Percentiles rank a stretch among this genome's conserved stretches.
phyloP scores from a whole-genome alignment of 139 green algal genomes.

The Coelastrella sp. region DNA sequence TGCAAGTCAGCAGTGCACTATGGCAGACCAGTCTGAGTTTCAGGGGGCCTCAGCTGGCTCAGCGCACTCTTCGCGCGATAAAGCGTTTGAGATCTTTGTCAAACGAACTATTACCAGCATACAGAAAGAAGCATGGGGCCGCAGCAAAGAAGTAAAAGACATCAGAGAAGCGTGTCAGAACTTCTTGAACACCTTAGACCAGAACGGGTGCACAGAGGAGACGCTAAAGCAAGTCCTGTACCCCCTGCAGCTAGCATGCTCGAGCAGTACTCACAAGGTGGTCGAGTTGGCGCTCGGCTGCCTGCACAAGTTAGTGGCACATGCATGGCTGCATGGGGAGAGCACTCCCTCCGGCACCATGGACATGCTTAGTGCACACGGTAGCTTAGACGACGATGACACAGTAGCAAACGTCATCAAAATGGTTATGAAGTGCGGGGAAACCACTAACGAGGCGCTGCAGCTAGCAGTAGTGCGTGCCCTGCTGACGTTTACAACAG shows the following conservation, averaged over 20 bases:
- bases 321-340: constrained; percentile 89
- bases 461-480: constrained; percentile 87
- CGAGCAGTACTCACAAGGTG: constrained; percentile 56
- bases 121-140: constrained; percentile 78
- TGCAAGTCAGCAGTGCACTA: background rate
- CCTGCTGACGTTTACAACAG: constrained; percentile 88
- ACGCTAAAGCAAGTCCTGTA: constrained; percentile 74
- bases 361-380: constrained; percentile 47
- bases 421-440: constrained; percentile 80
- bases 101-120: constrained; percentile 75
- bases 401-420: constrained; percentile 75
- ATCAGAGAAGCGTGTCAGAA: constrained; percentile 77
- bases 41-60: background rate
- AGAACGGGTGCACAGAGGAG: constrained; percentile 45
- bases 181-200: constrained; percentile 69
- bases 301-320: constrained; percentile 93
- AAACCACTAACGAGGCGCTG: constrained; percentile 67
- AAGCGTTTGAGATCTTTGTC: constrained; percentile 70
- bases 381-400: constrained; percentile 52
- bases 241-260: constrained; percentile 77
- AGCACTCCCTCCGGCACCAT: constrained; percentile 50
- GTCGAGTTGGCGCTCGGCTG: constrained; percentile 85
- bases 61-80: constrained; percentile 48
- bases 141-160: constrained; percentile 74
- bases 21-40: background rate